Evolutionary conservation across 257 asterid species (phyloP), one percentile per base, ranked within the genome.

Genomic region (Misopates orontium): DNA sequence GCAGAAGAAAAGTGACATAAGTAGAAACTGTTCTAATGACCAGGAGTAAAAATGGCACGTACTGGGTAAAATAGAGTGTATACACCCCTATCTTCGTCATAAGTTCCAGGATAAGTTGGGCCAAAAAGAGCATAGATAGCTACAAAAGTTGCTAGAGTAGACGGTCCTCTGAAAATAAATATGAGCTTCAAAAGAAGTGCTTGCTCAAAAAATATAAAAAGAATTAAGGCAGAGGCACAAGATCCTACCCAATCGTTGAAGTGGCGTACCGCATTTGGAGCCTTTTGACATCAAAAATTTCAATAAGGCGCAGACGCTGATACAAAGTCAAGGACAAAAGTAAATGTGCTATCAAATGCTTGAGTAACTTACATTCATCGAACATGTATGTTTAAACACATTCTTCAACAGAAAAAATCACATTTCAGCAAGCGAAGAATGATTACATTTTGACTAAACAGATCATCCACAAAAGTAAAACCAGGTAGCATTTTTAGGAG

Each of bases 51-150:
- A 59, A 49, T 12, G 40, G 66, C 42, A 78, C 89, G 56, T 87
- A 90, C 95, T 1, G 97, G 97, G 78, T 90, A 90, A 79, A 87
- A 87, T 23, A 90, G 71, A 11, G 95, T 90, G 83, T 90, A 90
- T 47, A 84, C 77, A 45, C 91, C 82, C 80, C 97, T 70, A 63
- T 75, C 91, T 74, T 82, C 80, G 75, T 90, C 97, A 50, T 85
- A 90, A 20, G 77, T 80, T 75, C 97, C 97, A 63, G 95, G 95
- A 82, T 83, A 90, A 21, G 95, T 90, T 0, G 95, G 95, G 77
- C 97, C 95, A 60, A 90, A 90, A 62, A 87, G 88, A 45, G 86
- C 82, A 73, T 90, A 90, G 52, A 90, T 91, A 11, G 95, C 95
- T 16, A 87, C 95, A 80, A 87, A 90, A 62, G 97, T 90, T 15